phyloP scores from a whole-genome alignment of 106 monocot species.

The Posidonia australis region DNA sequence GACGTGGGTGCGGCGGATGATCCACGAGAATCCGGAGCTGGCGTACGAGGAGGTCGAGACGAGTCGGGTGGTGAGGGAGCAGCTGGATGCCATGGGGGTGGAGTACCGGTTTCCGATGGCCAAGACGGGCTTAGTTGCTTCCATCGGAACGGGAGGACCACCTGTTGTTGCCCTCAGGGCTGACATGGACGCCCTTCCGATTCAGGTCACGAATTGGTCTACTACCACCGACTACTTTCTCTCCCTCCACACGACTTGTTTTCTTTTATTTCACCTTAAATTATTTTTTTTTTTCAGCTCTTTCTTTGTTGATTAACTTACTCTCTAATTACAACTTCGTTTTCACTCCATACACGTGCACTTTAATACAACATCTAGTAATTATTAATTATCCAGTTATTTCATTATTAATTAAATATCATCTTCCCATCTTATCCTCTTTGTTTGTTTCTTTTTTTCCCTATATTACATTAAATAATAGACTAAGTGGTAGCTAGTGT shows the following conservation, averaged over 20 bases:
- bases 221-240: not conserved
- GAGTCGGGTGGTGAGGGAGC: conserved; percentile 52
- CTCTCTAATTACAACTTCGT: too few species aligned
- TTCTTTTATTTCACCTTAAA: too few species aligned
- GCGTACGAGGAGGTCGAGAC: conserved; percentile 64
- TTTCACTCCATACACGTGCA: too few species aligned
- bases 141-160: conserved; percentile 46
- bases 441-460: too few species aligned
- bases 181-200: conserved; percentile 63
- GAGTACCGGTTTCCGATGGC: conserved; percentile 63
- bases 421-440: too few species aligned
- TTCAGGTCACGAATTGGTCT: conserved; percentile 18
- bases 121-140: conserved; percentile 52
- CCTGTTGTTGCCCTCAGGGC: conserved; percentile 54
- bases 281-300: too few species aligned
- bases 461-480: too few species aligned
- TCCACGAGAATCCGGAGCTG: conserved; percentile 81
- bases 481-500: too few species aligned
- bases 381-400: too few species aligned
- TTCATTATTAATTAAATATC: too few species aligned
- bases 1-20: conserved; percentile 35
- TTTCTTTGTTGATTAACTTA: too few species aligned
- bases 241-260: not conserved
- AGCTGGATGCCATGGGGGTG: conserved; percentile 61
- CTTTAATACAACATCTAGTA: too few species aligned